phyloP scores from a whole-genome alignment of 345 rosid genomes.

The Ceriops decandra region DNA sequence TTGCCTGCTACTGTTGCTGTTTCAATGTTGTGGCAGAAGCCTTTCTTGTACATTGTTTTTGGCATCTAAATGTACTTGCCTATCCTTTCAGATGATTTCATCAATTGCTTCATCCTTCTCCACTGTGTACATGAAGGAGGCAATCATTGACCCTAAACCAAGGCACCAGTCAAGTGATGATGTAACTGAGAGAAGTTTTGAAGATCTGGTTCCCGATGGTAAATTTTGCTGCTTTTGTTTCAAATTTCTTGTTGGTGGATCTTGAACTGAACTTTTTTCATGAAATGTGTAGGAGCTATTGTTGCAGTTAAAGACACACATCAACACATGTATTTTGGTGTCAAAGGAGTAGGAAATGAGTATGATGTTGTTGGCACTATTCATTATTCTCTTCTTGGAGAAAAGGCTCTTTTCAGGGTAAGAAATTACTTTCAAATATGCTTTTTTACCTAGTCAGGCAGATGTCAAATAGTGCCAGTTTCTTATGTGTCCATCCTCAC shows the following conservation, averaged over 20 bases:
- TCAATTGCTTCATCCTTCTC: constrained; percentile 59
- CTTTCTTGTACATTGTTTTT: constrained; percentile 16
- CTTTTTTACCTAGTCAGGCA: constrained; percentile 1
- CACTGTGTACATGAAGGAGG: constrained; percentile 36
- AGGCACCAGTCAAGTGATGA: constrained; percentile 34
- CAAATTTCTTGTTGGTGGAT: constrained; percentile 12
- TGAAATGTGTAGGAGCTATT: constrained; percentile 57
- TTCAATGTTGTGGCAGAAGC: not conserved
- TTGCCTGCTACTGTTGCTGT: constrained; percentile 9
- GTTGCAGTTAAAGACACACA: constrained; percentile 84
- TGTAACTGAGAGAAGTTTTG: constrained; percentile 42
- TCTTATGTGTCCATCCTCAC: not conserved
- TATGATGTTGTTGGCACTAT: constrained; percentile 54
- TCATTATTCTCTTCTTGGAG: constrained; percentile 86
- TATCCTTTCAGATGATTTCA: constrained; percentile 56
- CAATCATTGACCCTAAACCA: constrained; percentile 26
- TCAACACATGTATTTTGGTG: constrained; percentile 76
- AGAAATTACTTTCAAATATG: constrained; percentile 12
- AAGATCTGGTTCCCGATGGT: constrained; percentile 74
- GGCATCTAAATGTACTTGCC: constrained; percentile 21
- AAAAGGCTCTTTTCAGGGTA: constrained; percentile 87
- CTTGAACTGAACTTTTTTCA: constrained; percentile 15
- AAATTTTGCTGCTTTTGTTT: constrained; percentile 8
- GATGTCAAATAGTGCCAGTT: not conserved
- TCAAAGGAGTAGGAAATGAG: constrained; percentile 59